Evolutionary conservation across 352 stramenopile species (phyloP), one percentile per base, ranked within the genome.

Genomic region (Phytophthora fragariae): DNA sequence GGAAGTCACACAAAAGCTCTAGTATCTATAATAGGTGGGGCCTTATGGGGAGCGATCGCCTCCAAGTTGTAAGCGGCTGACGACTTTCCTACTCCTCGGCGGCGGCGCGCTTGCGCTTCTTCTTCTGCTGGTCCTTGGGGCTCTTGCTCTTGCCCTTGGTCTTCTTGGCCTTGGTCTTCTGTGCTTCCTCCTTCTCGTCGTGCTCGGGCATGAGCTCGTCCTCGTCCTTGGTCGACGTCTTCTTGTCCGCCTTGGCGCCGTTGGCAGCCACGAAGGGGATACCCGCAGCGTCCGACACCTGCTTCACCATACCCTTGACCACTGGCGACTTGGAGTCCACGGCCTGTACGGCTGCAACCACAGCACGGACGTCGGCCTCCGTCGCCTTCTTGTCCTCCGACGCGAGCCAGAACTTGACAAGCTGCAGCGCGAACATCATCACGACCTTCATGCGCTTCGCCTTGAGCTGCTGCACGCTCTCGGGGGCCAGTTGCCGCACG

Each of bases 381-480:
- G 46, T 67, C 17, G 62, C 44, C 58, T 81, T 77, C 39, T 73
- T 74, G 24, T 70, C 46, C 44, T 62, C 24, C 1, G 74, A 54
- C n/a, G 65, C 46, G 44, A 70, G 52, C 77, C 87, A 92, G 37
- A 82, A 79, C 69, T 92, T 90, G 50, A 93, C 81, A 6, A 96
- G 64, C 59, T 93, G 85, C 56, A 92, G 66, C 41, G 81, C 81
- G 65, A 84, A 94, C 68, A 79, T 79, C 49, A 94, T 65, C 19
- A 89, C 84, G 21, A 87, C 62, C 79, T 94, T 94, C 62, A 96
- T 71, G 14, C 85, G 86, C 81, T 94, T 96, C n/a, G 88, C 68
- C 70, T 92, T 92, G 50, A 89, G 72, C 49, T 90, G 77, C 65
- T 83, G 67, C 47, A 77, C 71, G 49, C 37, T 79, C 68, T 85